phyloP scores from a whole-genome alignment of 78 protist species.

The Cavenderia fasciculata region DNA sequence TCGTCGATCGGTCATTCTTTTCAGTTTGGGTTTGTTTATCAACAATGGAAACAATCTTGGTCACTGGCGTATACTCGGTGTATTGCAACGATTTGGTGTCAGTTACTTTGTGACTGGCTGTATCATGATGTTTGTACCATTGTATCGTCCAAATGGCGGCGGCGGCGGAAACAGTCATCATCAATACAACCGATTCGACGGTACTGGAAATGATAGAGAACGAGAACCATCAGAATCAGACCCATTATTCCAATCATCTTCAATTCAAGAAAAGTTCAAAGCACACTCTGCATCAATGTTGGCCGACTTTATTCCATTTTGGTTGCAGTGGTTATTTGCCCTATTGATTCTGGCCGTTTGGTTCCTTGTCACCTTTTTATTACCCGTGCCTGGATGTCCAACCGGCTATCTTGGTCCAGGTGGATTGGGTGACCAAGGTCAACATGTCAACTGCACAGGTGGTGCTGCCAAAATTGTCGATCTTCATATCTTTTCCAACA shows the following conservation, averaged over 20 bases:
- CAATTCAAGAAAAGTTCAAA: background rate
- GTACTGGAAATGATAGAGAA: background rate
- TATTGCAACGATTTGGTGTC: slow-evolving; percentile 84
- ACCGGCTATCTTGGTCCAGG: slow-evolving; percentile 88
- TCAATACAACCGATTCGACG: background rate
- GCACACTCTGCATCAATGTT: background rate
- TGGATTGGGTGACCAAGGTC: slow-evolving; percentile 52
- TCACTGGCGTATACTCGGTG: slow-evolving; percentile 85
- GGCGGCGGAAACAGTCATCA: background rate
- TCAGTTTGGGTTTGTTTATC: slow-evolving; percentile 80
- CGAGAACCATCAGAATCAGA: background rate
- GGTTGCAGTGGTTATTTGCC: slow-evolving; percentile 57
- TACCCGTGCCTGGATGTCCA: slow-evolving; percentile 82
- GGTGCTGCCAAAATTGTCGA: slow-evolving; percentile 83
- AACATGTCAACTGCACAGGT: slow-evolving; percentile 81
- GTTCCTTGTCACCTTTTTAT: slow-evolving; percentile 53
- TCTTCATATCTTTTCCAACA: slow-evolving; percentile 18
- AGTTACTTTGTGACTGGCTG: slow-evolving; percentile 71
- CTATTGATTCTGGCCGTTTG: slow-evolving; percentile 27
- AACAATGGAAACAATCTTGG: slow-evolving; percentile 39
- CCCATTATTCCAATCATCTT: background rate
- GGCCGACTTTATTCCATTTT: slow-evolving; percentile 62
- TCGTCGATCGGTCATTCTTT: slow-evolving; percentile 52
- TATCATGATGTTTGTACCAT: slow-evolving; percentile 60
- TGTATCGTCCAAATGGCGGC: background rate